phyloP scores from a whole-genome alignment of 768 basidiomycete genomes.

The Rhodotorula taiwanensis region DNA sequence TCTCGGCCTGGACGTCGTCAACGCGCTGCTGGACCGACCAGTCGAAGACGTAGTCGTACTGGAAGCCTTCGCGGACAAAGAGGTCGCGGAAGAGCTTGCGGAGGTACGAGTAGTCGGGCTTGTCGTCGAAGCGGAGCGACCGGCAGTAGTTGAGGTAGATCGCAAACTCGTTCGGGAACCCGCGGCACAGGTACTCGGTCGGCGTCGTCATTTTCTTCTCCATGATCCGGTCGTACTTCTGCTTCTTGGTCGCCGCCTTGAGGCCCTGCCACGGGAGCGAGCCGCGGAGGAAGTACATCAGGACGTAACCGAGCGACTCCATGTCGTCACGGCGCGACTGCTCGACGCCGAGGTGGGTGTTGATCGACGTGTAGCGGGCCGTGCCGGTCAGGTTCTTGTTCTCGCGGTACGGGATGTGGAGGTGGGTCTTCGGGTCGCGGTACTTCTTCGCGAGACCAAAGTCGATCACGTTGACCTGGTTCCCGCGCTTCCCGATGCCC shows the following conservation, averaged over 20 bases:
- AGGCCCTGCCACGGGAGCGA: slow-evolving; percentile 98
- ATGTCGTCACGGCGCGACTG: slow-evolving; percentile 96
- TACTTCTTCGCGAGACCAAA: slow-evolving; percentile 99
- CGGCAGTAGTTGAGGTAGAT: slow-evolving; percentile 99
- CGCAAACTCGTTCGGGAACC: slow-evolving; percentile 99
- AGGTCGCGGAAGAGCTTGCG: slow-evolving; percentile 87
- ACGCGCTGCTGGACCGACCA: slow-evolving; percentile 68
- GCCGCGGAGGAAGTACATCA: slow-evolving; percentile 99
- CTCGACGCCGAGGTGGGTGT: slow-evolving; percentile 96
- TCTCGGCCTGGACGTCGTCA: slow-evolving; percentile 27
- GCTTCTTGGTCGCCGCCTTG: slow-evolving; percentile 99
- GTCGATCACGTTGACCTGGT: slow-evolving; percentile 94
- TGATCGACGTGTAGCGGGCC: slow-evolving; percentile 97
- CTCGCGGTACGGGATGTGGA: slow-evolving; percentile 99
- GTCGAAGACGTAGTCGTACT: slow-evolving; percentile 99
- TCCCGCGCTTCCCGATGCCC: slow-evolving; percentile 97
- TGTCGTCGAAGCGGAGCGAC: slow-evolving; percentile 98
- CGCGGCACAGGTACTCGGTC: slow-evolving; percentile 91
- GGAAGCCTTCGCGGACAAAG: slow-evolving; percentile 64
- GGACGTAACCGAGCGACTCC: slow-evolving; percentile 95
- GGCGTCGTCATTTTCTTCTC: slow-evolving; percentile 99
- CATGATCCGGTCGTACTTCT: slow-evolving; percentile 99
- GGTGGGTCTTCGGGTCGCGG: slow-evolving; percentile 98
- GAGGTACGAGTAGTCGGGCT: slow-evolving; percentile 98
- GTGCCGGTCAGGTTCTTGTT: slow-evolving; percentile 99